Evolutionary conservation across 768 basidiomycete species (phyloP), one percentile per base, ranked within the genome.

Genomic region (Podaxis pistillaris): DNA sequence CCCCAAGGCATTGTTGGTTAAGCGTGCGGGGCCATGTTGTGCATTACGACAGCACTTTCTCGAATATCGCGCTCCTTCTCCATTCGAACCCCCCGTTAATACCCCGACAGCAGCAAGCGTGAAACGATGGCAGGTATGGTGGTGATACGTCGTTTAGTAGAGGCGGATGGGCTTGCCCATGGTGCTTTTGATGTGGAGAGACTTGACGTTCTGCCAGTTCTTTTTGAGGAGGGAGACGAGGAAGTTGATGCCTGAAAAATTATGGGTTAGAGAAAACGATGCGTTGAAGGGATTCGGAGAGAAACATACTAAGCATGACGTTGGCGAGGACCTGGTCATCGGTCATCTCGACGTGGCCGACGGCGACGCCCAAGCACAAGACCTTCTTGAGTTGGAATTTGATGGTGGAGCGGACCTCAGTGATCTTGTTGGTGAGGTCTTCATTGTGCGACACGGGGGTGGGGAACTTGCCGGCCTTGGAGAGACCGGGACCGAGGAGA

Each of bases 331-430:
- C 91, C 79, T 98, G 94, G 79, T 99, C 97, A 68, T 98, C 95
- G 63, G 83, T 90, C 96, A 99, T 98, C 75, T 96, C 85, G 76
- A 96, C 85, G 79, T 99, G 95, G 70, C 96, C 97, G 66, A 99
- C 91, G 70, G 97, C 97, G 68, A 98, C 96, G 82, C 95, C 97
- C 81, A 99, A 83, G 82, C 97, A 99, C 62, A 99, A 85, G 64
- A 98, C 97, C 83, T 95, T 95, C 87, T 98, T 98, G 60, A 98
- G 87, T 85, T 98, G 96, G 92, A 98, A 98, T 83, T 98, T 99
- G 87, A 99, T 98, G 68, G 96, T 98, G 68, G 94, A 96, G 74
- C 93, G 91, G 69, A 99, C 96, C 78, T 99, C 97, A 67, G 79
- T 87, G 74, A 97, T 82, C 83, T 98, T 98, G 83, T 87, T 90